phyloP scores from a whole-genome alignment of 2,329 filamentous ascomycete species.

The Gaeumannomyces sp. region DNA sequence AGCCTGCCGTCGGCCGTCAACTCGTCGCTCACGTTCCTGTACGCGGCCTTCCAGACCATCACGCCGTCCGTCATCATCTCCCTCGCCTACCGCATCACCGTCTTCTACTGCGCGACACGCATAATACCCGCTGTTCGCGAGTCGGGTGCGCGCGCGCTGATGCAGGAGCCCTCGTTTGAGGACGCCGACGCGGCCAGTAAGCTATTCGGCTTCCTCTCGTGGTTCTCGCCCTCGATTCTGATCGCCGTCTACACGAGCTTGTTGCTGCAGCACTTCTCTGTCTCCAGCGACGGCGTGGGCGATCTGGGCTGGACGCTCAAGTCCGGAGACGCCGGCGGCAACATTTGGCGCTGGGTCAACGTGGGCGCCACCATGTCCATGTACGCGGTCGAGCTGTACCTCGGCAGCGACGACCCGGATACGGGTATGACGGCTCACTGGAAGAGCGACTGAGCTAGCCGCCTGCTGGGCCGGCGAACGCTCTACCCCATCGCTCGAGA shows the following conservation, averaged over 20 bases:
- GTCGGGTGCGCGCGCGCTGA: constrained; percentile 73
- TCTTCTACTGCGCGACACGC: constrained; percentile 89
- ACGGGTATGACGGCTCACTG: constrained; percentile 70
- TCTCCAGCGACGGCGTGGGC: constrained; percentile 58
- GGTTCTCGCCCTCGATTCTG: constrained; percentile 90
- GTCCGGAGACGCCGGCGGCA: constrained; percentile 75
- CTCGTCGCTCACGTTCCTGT: constrained; percentile 77
- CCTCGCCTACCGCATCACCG: constrained; percentile 84
- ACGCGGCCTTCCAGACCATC: constrained; percentile 90
- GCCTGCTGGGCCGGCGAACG: too few relatives aligned
- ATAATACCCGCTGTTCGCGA: constrained; percentile 93
- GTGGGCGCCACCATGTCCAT: constrained; percentile 81
- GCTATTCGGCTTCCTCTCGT: constrained; percentile 76
- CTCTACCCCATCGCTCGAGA: not conserved
- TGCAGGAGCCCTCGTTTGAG: constrained; percentile 78
- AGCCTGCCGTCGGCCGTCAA: constrained; percentile 78
- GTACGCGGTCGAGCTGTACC: constrained; percentile 84
- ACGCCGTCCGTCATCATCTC: constrained; percentile 95
- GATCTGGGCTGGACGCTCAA: constrained; percentile 74
- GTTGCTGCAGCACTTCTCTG: constrained; percentile 87
- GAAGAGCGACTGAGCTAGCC: constrained; percentile 74
- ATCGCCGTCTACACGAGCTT: constrained; percentile 96
- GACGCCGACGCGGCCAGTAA: constrained; percentile 78
- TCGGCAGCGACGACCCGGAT: constrained; percentile 77
- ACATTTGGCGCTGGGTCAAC: constrained; percentile 91